Conservation (phyloP, 2,329 filamentous ascomycete species). For the Phoma sp. region DNA sequence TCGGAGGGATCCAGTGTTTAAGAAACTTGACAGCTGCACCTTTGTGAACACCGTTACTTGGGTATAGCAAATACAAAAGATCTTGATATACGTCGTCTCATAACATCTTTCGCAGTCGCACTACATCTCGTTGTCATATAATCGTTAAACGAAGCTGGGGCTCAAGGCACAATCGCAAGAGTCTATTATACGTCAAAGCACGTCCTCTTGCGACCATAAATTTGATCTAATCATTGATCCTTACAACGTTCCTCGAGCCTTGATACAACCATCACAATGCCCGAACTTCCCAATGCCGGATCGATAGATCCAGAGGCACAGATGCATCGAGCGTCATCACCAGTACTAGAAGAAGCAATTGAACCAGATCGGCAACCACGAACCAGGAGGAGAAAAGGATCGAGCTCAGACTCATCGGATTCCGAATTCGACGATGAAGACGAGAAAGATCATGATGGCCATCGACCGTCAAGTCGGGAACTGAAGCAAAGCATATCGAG, state of each 20-base stretch:
- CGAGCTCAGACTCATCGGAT: slow-evolving; percentile 18
- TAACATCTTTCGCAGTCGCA: no score
- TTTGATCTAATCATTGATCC: neutral
- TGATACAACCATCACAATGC: neutral
- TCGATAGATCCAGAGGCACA: neutral
- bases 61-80: neutral
- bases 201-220: neutral
- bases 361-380: slow-evolving; percentile 21
- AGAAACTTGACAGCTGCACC: slow-evolving; percentile 7
- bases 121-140: no score
- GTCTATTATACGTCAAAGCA: neutral
- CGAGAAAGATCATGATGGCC: slow-evolving; percentile 32
- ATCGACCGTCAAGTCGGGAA: slow-evolving; percentile 33
- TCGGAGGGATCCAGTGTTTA: slow-evolving; percentile 1
- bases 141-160: no score
- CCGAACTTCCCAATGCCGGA: neutral
- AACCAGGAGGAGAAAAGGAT: slow-evolving; percentile 16
- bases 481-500: slow-evolving; percentile 30
- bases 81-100: no score
- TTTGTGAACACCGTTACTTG: neutral
- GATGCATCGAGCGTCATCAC: neutral
- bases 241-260: neutral
- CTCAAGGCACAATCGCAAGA: no score
- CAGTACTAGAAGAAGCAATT: slow-evolving; percentile 4
- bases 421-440: slow-evolving; percentile 16